These are phyloP conservation scores for Grifola frondosa DNA, from an alignment of 1,284 basidiomycete species.

Conservation along the genomic window DNA sequence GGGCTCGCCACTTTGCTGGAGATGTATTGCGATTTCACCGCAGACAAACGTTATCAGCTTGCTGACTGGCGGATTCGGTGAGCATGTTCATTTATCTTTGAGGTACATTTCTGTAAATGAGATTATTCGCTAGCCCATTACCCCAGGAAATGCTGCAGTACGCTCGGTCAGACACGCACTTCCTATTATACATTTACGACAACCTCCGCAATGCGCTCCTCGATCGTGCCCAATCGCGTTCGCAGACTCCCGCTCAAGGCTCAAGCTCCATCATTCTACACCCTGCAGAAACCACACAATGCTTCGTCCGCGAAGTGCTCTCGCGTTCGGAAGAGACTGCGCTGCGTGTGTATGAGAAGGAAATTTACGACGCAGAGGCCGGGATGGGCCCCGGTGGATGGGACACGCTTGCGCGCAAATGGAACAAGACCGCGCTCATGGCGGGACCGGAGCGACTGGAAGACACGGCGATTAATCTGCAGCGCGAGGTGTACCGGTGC, in stretches of 20 bases:
- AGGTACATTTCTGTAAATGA: constrained; percentile 7
- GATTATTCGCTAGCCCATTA: constrained; percentile 57
- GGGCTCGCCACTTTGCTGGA: constrained; percentile 85
- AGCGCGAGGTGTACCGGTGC: constrained; percentile 61
- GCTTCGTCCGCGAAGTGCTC: constrained; percentile 57
- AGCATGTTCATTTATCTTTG: constrained; percentile 17
- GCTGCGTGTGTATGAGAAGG: constrained; percentile 63
- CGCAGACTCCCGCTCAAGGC: constrained; percentile 33
- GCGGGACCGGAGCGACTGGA: constrained; percentile 24
- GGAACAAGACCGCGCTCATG: constrained; percentile 64
- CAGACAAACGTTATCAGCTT: constrained; percentile 95
- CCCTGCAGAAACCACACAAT: constrained; percentile 28
- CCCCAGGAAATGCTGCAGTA: constrained; percentile 89
- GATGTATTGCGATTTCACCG: constrained; percentile 87
- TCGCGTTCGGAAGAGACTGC: constrained; percentile 73
- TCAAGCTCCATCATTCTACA: constrained; percentile 32
- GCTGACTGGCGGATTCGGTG: constrained; percentile 96
- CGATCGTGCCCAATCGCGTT: constrained; percentile 50
- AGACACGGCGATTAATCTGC: constrained; percentile 31
- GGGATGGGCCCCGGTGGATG: constrained; percentile 75
- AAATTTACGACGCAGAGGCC: constrained; percentile 64
- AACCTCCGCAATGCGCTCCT: constrained; percentile 86
- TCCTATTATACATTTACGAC: constrained; percentile 91
- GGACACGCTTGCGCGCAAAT: constrained; percentile 75
- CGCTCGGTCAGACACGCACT: constrained; percentile 95